These are phyloP conservation scores for Aspergillus sp. DNA, from an alignment of 2,329 filamentous ascomycete species.

Conservation along the genomic window DNA sequence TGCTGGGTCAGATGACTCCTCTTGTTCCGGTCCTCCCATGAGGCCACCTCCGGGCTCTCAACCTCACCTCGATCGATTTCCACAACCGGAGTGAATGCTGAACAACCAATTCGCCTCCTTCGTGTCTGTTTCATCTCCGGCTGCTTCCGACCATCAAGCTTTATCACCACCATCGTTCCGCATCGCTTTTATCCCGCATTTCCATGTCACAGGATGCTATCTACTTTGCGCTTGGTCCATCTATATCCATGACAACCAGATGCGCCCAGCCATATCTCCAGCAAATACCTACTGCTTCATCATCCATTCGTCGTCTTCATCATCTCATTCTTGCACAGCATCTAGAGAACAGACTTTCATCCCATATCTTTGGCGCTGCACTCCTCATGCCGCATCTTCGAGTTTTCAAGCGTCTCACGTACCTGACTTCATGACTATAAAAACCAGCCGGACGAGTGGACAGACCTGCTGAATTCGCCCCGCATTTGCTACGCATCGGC, in stretches of 20 bases:
- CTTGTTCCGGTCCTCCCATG: slow-evolving; percentile 1
- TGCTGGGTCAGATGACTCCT: slow-evolving; percentile 8
- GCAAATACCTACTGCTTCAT: not conserved
- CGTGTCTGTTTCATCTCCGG: not conserved
- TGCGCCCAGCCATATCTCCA: not conserved
- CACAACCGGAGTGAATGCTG: not conserved
- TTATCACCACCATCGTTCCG: not conserved
- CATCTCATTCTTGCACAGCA: not conserved
- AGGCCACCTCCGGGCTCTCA: not conserved
- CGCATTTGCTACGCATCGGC: too few species aligned
- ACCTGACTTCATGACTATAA: too few species aligned
- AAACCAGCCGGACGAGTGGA: too few species aligned
- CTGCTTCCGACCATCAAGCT: not conserved
- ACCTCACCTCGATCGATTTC: not conserved
- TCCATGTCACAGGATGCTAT: not conserved
- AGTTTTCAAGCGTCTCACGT: too few species aligned
- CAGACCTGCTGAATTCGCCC: too few species aligned
- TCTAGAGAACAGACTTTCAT: not conserved
- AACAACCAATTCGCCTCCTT: not conserved
- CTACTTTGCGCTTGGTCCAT: not conserved
- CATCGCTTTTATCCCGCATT: not conserved
- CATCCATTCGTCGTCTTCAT: not conserved
- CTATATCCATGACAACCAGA: not conserved
- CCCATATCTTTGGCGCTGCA: not conserved
- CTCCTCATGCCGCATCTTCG: not conserved